phyloP scores from a whole-genome alignment of 2,329 filamentous ascomycete genomes.

The Hysterium pulicare region DNA sequence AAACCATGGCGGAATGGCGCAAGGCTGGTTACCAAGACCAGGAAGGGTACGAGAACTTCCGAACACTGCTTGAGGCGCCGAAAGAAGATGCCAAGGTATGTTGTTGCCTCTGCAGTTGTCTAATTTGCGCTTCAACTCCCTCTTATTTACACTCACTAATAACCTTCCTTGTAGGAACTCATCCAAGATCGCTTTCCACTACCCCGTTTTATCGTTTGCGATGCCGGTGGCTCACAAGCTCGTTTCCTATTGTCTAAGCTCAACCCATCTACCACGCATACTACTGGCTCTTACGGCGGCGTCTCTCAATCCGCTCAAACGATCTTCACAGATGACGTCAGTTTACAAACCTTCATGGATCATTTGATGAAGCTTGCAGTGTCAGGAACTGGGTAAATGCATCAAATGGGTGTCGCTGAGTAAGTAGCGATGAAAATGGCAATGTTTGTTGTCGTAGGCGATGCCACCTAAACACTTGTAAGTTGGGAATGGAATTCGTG shows the following conservation, averaged over 20 bases:
- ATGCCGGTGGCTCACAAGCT: constrained; percentile 95
- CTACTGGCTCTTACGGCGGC: constrained; percentile 85
- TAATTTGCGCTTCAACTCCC: constrained; percentile 5
- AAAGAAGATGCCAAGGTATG: constrained; percentile 93
- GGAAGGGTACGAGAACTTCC: constrained; percentile 97
- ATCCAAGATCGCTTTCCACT: constrained; percentile 98
- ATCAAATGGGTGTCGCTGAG: neutral
- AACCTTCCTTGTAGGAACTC: constrained; percentile 63
- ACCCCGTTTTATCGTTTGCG: constrained; percentile 96
- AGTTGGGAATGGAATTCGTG: no score
- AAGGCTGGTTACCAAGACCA: constrained; percentile 98
- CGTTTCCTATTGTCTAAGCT: constrained; percentile 96
- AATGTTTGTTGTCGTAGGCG: no score
- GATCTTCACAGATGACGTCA: constrained; percentile 98
- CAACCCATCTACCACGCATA: constrained; percentile 96
- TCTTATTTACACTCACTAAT: neutral
- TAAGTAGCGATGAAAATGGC: neutral
- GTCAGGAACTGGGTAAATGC: constrained; percentile 29
- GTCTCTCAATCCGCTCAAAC: constrained; percentile 89
- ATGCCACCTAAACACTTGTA: no score
- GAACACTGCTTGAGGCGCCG: constrained; percentile 78
- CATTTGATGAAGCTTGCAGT: constrained; percentile 84
- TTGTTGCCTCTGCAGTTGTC: constrained; percentile 14
- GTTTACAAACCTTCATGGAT: constrained; percentile 98
- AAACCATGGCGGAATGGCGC: constrained; percentile 96